A percentile compares a stretch with the other conserved stretches of the same genome.
Evolutionary conservation across 495 filamentous ascomycete species (phyloP).

Genomic region (Neurospora sp.): DNA sequence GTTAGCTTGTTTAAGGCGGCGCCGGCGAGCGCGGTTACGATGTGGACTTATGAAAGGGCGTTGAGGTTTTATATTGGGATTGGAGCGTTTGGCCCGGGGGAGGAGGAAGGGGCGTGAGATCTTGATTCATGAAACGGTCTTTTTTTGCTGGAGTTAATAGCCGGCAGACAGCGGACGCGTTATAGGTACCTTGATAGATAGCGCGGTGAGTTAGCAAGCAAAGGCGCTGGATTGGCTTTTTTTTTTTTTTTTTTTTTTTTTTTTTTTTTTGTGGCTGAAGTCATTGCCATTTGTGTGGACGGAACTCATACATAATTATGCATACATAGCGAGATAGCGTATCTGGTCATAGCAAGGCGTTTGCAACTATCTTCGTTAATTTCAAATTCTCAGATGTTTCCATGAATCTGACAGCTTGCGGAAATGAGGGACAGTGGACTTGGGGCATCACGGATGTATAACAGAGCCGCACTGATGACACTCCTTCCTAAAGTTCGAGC

Average conservation of each 20-base stretch:
- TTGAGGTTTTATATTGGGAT: slow-evolving; percentile 47
- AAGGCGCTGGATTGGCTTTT: neutral
- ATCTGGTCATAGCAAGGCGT: neutral
- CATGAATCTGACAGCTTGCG: too few relatives aligned
- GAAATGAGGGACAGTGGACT: too few relatives aligned
- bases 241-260: neutral
- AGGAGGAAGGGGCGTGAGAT: neutral
- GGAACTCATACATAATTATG: neutral
- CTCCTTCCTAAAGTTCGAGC: too few relatives aligned
- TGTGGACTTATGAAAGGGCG: slow-evolving; percentile 93
- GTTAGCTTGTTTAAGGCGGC: slow-evolving; percentile 91
- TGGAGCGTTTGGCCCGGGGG: neutral
- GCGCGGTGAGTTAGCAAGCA: neutral
- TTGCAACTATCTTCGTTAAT: neutral
- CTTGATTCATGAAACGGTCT: too few relatives aligned
- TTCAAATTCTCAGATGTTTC: too few relatives aligned
- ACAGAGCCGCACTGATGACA: too few relatives aligned
- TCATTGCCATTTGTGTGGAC: neutral
- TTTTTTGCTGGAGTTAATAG: neutral
- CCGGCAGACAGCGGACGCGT: neutral
- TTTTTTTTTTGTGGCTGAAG: neutral
- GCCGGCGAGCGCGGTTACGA: slow-evolving; percentile 87
- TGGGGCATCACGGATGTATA: too few relatives aligned
- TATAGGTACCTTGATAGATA: neutral
- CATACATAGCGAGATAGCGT: neutral